phyloP scores from a whole-genome alignment of 208 protist species.

The Leptomonas pyrrhocoris region DNA sequence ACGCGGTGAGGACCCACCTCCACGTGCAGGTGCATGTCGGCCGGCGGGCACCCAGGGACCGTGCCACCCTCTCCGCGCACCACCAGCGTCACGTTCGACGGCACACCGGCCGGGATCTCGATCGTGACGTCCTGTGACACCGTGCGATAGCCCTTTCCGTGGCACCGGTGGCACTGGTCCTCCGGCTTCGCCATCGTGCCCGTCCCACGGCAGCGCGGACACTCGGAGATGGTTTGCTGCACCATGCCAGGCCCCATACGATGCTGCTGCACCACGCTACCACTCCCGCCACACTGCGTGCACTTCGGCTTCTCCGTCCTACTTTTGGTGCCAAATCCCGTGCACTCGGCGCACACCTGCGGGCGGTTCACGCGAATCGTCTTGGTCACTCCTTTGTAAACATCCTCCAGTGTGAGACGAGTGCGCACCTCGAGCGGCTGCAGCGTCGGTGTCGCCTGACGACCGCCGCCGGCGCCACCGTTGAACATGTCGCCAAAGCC shows the following conservation, averaged over 20 bases:
- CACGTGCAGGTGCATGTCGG: constrained; percentile 97
- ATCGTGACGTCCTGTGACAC: constrained; percentile 95
- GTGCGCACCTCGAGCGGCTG: constrained; percentile 83
- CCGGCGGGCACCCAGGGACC: constrained; percentile 91
- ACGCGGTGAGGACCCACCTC: constrained; percentile 92
- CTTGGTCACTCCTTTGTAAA: constrained; percentile 85
- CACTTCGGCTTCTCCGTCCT: constrained; percentile 90
- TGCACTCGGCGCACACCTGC: constrained; percentile 86
- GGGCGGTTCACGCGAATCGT: constrained; percentile 82
- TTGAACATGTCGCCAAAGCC: constrained; percentile 81
- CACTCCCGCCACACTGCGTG: constrained; percentile 92
- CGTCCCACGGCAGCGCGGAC: constrained; percentile 92
- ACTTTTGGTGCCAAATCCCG: constrained; percentile 88
- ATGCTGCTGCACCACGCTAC: constrained; percentile 91
- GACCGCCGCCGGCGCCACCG: constrained; percentile 36
- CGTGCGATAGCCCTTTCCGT: constrained; percentile 92
- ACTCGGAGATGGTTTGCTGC: constrained; percentile 93
- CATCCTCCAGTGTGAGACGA: constrained; percentile 80
- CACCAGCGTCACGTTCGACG: constrained; percentile 94
- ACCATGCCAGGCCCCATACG: constrained; percentile 97
- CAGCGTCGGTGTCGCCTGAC: constrained; percentile 54
- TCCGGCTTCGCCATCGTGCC: constrained; percentile 92
- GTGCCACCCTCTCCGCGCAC: constrained; percentile 96
- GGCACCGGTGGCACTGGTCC: constrained; percentile 95
- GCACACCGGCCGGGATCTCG: constrained; percentile 96